A percentile compares a stretch with the other conserved stretches of the same genome.
phyloP scores from a whole-genome alignment of 768 basidiomycete genomes.

The Lactifluus subvellereus region DNA sequence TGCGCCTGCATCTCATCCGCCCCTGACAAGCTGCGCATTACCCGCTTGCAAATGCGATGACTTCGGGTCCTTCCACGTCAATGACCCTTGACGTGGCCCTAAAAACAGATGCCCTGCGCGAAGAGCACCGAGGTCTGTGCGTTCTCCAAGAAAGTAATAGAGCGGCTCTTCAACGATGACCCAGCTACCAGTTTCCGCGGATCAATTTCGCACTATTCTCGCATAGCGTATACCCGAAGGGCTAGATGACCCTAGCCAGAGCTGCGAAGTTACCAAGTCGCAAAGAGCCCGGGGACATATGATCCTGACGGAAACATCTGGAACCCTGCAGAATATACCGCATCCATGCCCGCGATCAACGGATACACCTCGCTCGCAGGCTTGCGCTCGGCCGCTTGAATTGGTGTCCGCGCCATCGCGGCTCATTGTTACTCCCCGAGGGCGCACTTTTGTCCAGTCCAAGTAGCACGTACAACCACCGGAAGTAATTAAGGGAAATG shows the following conservation, averaged over 20 bases:
- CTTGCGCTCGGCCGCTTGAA: not conserved
- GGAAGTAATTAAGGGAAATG: too few species aligned
- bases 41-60: not conserved
- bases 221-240: not conserved
- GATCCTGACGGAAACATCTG: not conserved
- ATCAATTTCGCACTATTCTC: not conserved
- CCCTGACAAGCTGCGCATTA: not conserved
- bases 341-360: not conserved
- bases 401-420: not conserved
- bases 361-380: not conserved
- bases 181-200: not conserved
- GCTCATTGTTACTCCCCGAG: too few species aligned
- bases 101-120: not conserved
- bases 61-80: not conserved
- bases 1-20: too few species aligned
- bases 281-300: not conserved
- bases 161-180: too few species aligned
- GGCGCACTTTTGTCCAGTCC: too few species aligned
- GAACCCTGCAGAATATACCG: not conserved
- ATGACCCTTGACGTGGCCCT: slow-evolving; percentile 1
- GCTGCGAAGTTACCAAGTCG: not conserved
- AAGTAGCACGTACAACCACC: too few species aligned
- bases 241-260: not conserved
- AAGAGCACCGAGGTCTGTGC: not conserved
- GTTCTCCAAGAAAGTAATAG: not conserved